Evolutionary conservation across 352 stramenopile species (phyloP).

Genomic region (Globisporangium abappressorium): DNA sequence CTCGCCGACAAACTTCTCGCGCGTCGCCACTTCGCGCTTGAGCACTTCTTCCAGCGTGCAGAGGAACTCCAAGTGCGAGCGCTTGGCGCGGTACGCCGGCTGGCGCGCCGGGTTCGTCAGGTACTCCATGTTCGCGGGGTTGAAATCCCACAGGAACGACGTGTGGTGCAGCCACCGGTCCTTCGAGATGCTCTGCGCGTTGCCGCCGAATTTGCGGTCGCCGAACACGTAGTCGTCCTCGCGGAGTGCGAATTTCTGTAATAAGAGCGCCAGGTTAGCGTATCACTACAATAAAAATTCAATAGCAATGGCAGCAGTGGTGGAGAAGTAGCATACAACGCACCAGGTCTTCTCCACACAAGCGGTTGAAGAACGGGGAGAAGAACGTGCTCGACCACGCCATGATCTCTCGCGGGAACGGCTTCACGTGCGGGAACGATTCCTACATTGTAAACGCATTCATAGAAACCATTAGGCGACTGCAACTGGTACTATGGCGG

Average conservation of each 20-base stretch:
- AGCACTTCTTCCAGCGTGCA: constrained; percentile 84
- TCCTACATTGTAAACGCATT: constrained; percentile 31
- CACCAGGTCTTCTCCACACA: constrained; percentile 33
- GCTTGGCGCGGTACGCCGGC: constrained; percentile 92
- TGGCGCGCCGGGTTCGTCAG: constrained; percentile 93
- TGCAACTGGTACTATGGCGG: not conserved
- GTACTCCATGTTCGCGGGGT: constrained; percentile 93
- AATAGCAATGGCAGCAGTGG: not conserved
- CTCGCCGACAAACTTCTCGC: constrained; percentile 40
- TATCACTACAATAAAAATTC: not conserved
- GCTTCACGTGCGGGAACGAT: constrained; percentile 66
- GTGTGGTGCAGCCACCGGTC: constrained; percentile 97
- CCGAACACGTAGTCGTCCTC: constrained; percentile 97
- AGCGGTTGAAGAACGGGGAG: constrained; percentile 66
- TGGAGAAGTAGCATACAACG: not conserved
- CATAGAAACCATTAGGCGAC: not conserved
- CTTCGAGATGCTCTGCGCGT: constrained; percentile 95
- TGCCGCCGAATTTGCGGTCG: constrained; percentile 94
- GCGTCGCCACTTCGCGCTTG: constrained; percentile 30
- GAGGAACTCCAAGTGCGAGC: constrained; percentile 93
- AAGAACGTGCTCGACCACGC: constrained; percentile 86
- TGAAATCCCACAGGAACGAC: constrained; percentile 97
- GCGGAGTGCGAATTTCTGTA: constrained; percentile 82
- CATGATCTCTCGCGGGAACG: constrained; percentile 93
- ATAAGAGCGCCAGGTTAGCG: not conserved